A percentile compares a stretch with the other conserved stretches of the same genome.
Conservation (phyloP, 257 asterid genomes). For the Anisodus acutangulus region DNA sequence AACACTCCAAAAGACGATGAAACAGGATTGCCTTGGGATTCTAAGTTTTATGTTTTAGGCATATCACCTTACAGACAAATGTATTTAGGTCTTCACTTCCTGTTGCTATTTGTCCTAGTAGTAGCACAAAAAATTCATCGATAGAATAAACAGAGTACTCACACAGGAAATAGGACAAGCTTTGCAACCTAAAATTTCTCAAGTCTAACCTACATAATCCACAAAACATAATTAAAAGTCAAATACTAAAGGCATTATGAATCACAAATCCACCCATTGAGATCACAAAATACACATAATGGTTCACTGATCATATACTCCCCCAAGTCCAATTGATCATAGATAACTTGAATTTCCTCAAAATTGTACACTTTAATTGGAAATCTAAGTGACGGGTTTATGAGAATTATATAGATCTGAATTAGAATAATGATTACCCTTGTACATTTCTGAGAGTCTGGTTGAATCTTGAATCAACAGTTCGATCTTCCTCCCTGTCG, state of each 20-base stretch:
- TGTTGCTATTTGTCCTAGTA: background rate
- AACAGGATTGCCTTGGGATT: conserved; percentile 6
- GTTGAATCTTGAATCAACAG: conserved; percentile 88
- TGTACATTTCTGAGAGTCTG: conserved; percentile 95
- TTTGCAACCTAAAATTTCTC: background rate
- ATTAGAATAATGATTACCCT: conserved; percentile 56
- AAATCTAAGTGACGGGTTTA: conserved; percentile 44
- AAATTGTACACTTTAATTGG: background rate
- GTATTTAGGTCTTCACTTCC: background rate
- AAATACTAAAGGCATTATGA: background rate
- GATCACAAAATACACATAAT: background rate
- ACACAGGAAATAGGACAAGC: background rate
- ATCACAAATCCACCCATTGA: background rate
- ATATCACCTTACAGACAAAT: conserved; percentile 14
- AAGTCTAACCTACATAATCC: background rate
- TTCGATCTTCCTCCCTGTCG: conserved; percentile 53
- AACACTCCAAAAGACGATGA: background rate
- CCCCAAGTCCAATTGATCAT: conserved; percentile 19
- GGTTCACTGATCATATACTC: conserved; percentile 31
- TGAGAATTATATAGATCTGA: conserved; percentile 24
- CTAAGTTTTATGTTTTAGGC: background rate
- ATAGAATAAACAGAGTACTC: background rate
- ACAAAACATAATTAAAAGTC: background rate
- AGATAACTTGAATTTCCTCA: conserved; percentile 21
- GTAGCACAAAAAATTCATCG: conserved; percentile 1